Base-by-base conservation (phyloP, 176 grass and related monocot species). In the Oryza glaberrima region DNA sequence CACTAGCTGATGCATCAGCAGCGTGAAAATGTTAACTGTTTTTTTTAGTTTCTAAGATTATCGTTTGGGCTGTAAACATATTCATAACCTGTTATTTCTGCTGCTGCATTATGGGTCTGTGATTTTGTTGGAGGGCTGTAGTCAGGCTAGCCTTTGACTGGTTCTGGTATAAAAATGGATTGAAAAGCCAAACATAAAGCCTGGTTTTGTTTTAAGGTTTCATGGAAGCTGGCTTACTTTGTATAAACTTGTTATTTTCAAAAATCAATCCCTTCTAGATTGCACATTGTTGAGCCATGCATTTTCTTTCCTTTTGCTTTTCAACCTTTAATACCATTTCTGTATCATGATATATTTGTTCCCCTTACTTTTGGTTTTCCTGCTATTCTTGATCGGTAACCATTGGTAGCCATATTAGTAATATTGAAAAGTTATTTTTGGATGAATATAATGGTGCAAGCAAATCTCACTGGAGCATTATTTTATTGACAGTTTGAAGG, bases 401-500 rank as follows among this genome's bases (percentile, higher is more conserved):
- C 9, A 44, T 41, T 41, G 40, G 40, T 8, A 11, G 17, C 35
- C 23, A 75, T 60, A 43, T 22, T 68, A n/a, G 23, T 75, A 46
- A 68, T 69, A 4, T n/a, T 69, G 3, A 38, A 35, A 11, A 63
- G 2, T 25, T 47, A 63, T 10, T 47, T 76, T 68, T 51, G 44
- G 54, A 15, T 86, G 10, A 46, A 16, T 58, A 25, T 77, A 68
- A 46, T 1, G 8, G 70, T 6, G 4, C 3, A 40, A 60, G 4
- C 3, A 40, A 60, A 52, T 54, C 66, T 78, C 47, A 78, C 36
- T 63, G 16, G 4, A 69, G 48, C 58, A 43, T 38, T 15, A 45
- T 77, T 0, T 80, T 87, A 16, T 34, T 61, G 49, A 54, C 84
- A 90, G 89, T 84, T 84, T 17, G 72, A 90, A 0, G 76, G 70